These are phyloP conservation scores for Akanthomyces uredinophilus DNA, from an alignment of 2,329 filamentous ascomycete species.

Conservation along the genomic window DNA sequence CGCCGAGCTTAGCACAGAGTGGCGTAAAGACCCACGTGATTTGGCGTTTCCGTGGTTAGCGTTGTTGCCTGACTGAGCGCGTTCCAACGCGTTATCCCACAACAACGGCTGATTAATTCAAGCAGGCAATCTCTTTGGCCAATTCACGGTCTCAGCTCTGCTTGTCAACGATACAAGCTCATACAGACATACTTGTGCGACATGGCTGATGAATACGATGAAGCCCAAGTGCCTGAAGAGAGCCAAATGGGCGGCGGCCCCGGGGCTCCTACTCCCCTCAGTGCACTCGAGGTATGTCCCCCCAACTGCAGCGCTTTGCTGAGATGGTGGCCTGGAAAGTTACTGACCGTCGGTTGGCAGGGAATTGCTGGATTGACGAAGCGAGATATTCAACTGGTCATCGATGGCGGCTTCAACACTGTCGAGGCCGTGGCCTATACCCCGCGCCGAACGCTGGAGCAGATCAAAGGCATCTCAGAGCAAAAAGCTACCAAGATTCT, in stretches of 20 bases:
- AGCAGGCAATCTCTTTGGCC: not conserved
- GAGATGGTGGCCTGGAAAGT: not conserved
- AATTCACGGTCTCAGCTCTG: not conserved
- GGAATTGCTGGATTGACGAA: slow-evolving; percentile 87
- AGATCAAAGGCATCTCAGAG: slow-evolving; percentile 97
- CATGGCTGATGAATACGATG: slow-evolving; percentile 58
- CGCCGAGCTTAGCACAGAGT: not conserved
- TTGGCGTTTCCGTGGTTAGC: slow-evolving; percentile 4
- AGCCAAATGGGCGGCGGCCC: slow-evolving; percentile 71
- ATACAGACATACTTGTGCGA: slow-evolving; percentile 6
- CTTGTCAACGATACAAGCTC: not conserved
- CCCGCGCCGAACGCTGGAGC: slow-evolving; percentile 75
- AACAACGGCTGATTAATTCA: slow-evolving; percentile 11
- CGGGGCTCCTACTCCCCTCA: slow-evolving; percentile 87
- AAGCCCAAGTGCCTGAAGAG: slow-evolving; percentile 62
- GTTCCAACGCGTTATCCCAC: slow-evolving; percentile 13
- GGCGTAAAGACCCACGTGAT: slow-evolving; percentile 4
- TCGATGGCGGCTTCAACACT: slow-evolving; percentile 91
- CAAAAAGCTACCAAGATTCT: slow-evolving; percentile 92
- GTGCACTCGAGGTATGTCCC: slow-evolving; percentile 70
- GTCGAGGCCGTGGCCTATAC: slow-evolving; percentile 95
- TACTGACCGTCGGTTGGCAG: slow-evolving; percentile 38
- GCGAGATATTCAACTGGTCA: slow-evolving; percentile 86
- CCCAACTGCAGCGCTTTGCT: not conserved
- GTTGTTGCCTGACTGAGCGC: slow-evolving; percentile 11